These are phyloP conservation scores for Clausena lansium DNA, from an alignment of 345 rosid genomes.

Conservation along the genomic window DNA sequence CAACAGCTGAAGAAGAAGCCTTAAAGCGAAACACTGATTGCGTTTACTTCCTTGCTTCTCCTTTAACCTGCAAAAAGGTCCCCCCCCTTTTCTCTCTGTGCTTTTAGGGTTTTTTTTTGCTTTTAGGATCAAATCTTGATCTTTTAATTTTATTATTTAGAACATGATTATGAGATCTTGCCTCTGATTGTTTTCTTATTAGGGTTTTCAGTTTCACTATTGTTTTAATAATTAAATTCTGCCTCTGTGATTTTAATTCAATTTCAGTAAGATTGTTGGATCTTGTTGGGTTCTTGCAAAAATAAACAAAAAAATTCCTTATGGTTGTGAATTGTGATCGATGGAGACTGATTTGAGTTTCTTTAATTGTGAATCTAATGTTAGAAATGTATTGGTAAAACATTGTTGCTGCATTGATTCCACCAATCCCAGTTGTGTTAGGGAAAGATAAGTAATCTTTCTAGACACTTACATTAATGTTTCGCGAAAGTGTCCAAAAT, in stretches of 20 bases:
- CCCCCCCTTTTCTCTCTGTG: too few relatives aligned
- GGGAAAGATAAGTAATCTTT: background rate
- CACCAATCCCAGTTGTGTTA: background rate
- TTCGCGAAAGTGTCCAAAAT: background rate
- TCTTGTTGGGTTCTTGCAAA: background rate
- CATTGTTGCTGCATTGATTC: background rate
- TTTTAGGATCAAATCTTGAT: background rate
- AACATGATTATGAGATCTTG: slow-evolving; percentile 13
- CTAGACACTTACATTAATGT: too few relatives aligned
- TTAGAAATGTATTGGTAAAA: background rate
- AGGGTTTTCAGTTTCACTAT: background rate
- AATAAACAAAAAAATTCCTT: too few relatives aligned
- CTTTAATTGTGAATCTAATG: background rate
- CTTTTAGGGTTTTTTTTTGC: background rate
- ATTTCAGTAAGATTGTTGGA: background rate
- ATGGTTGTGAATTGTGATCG: background rate
- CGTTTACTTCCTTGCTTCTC: slow-evolving; percentile 93
- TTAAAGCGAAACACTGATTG: slow-evolving; percentile 92
- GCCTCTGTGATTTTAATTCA: background rate
- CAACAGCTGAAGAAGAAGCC: slow-evolving; percentile 71
- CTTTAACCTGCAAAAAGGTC: slow-evolving; percentile 98
- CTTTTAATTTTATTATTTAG: too few relatives aligned
- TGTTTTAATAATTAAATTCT: too few relatives aligned
- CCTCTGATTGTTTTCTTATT: background rate
- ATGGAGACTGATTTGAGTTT: background rate